Conservation (phyloP, 352 stramenopile genomes). For the Phytophthora kernoviae region DNA sequence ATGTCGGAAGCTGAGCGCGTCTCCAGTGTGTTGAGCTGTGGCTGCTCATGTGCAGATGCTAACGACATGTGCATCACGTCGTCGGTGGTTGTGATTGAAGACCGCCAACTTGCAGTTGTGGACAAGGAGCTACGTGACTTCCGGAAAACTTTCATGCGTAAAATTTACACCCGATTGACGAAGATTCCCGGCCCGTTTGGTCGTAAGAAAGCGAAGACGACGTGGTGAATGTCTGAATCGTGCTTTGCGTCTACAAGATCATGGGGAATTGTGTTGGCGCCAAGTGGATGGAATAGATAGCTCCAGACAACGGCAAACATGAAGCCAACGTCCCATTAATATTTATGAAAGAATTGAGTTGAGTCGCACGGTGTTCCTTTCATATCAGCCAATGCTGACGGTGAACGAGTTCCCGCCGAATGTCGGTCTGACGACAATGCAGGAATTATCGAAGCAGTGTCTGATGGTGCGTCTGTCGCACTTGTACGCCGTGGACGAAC, state of each 20-base stretch:
- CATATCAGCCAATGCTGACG: too few species aligned
- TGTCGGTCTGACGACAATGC: slow-evolving; percentile 93
- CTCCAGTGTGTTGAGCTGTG: slow-evolving; percentile 49
- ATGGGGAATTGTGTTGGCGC: slow-evolving; percentile 25
- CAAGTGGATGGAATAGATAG: slow-evolving; percentile 2
- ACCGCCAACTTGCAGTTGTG: slow-evolving; percentile 69
- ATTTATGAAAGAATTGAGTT: slow-evolving; percentile 35
- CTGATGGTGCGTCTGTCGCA: slow-evolving; percentile 94
- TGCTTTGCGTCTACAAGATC: slow-evolving; percentile 25
- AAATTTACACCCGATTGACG: slow-evolving; percentile 55
- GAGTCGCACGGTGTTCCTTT: neutral
- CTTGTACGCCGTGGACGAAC: slow-evolving; percentile 92
- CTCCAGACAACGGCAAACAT: neutral
- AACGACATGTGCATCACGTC: slow-evolving; percentile 48
- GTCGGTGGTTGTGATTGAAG: slow-evolving; percentile 59
- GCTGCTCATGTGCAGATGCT: slow-evolving; percentile 49
- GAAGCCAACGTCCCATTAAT: too few species aligned
- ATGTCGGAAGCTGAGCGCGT: slow-evolving; percentile 37
- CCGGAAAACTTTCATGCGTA: slow-evolving; percentile 64
- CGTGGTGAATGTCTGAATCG: slow-evolving; percentile 4
- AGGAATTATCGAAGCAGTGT: slow-evolving; percentile 72
- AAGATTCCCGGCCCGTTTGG: slow-evolving; percentile 45
- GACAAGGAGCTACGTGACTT: slow-evolving; percentile 69
- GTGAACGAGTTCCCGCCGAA: slow-evolving; percentile 88
- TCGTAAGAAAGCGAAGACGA: slow-evolving; percentile 27